Base-by-base conservation (phyloP, 1,284 basidiomycete species). In the Erythrobasidium hasegawianum region DNA sequence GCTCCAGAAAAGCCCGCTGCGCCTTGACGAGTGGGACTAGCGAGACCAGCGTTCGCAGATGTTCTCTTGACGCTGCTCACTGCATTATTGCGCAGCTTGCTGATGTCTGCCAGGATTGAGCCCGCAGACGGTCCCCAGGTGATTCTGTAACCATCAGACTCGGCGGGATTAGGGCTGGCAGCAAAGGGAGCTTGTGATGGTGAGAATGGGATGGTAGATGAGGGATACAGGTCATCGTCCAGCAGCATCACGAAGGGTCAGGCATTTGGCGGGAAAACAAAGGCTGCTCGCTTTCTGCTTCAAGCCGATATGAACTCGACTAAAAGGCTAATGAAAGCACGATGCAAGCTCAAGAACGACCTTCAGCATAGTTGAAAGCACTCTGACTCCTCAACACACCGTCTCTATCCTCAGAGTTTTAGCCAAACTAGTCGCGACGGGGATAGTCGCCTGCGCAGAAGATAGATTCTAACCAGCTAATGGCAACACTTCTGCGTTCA, bases 111-210 rank as follows among this genome's bases (percentile, higher is more conserved):
- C 3, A 65, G 56, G 9, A 65, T 47, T 33, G 26, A 55, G 38
- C 50, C 53, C 55, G 56, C 45, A 2, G 56, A 57, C 22, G 62
- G 62, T 4, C 55, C 62, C 62, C 62, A 65, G 40, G 62, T 65
- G 43, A 65, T 65, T 24, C 62, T 55, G 55, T 43, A 65, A 11
- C 55, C 62, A 43, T 65, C 43, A 24, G 43, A 18, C 14, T 47
- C 43, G 43, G 22, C 43, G 43, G 22, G 43, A n/a, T 47, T n/a
- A 14, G n/a, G 16, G 14, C 7, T 5, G 43, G 22, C n/a, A 47
- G 22, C 16, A 24, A 24, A 14, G n/a, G n/a, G n/a, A n/a, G n/a
- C n/a, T 47, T 47, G 43, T 4, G n/a, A 47, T 5, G 43, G n/a
- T 5, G 33, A 33, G 33, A 33, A 33, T 4, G 33, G 33, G 11